Percentiles rank a stretch among this genome's conserved stretches.
Evolutionary conservation across 2,329 filamentous ascomycete species (phyloP).

Genomic region (Aspergillus candidus): DNA sequence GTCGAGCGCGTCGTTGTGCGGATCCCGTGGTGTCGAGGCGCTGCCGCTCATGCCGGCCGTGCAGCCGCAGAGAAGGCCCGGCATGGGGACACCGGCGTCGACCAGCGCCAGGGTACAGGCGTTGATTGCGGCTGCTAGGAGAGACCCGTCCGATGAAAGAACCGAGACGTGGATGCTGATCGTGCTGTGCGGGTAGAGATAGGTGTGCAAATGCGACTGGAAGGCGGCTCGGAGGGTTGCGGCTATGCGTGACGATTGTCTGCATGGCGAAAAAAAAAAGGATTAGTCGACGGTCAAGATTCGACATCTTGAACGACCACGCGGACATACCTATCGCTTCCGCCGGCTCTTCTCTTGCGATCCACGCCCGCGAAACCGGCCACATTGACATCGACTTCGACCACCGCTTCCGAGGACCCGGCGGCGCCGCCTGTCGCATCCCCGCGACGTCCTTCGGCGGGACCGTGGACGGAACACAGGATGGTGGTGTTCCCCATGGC

Average conservation of each 20-base stretch:
- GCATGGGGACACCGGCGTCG: constrained; percentile 93
- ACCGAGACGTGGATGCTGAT: constrained; percentile 82
- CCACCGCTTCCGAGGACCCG: constrained; percentile 53
- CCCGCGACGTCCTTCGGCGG: constrained; percentile 60
- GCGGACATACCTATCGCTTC: constrained; percentile 66
- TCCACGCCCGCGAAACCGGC: constrained; percentile 87
- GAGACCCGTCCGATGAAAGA: constrained; percentile 80
- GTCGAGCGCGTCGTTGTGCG: constrained; percentile 38
- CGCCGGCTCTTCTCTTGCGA: constrained; percentile 62
- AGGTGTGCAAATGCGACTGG: constrained; percentile 69
- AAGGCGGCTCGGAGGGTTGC: constrained; percentile 74
- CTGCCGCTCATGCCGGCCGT: constrained; percentile 65
- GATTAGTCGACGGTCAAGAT: too few species aligned
- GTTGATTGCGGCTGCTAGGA: constrained; percentile 85
- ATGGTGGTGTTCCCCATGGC: constrained; percentile 98
- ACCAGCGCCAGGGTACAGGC: constrained; percentile 86
- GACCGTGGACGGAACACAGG: constrained; percentile 85
- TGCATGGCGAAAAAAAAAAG: constrained; percentile 31
- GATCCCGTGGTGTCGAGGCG: constrained; percentile 36
- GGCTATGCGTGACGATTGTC: constrained; percentile 57
- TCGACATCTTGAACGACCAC: too few species aligned
- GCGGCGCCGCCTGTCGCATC: constrained; percentile 42
- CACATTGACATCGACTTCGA: constrained; percentile 75
- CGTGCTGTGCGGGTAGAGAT: constrained; percentile 81
- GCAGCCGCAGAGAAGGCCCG: constrained; percentile 81